Evolutionary conservation across 139 green algal genomes (phyloP).

Genomic region (Chlamydomonas asymmetrica): DNA sequence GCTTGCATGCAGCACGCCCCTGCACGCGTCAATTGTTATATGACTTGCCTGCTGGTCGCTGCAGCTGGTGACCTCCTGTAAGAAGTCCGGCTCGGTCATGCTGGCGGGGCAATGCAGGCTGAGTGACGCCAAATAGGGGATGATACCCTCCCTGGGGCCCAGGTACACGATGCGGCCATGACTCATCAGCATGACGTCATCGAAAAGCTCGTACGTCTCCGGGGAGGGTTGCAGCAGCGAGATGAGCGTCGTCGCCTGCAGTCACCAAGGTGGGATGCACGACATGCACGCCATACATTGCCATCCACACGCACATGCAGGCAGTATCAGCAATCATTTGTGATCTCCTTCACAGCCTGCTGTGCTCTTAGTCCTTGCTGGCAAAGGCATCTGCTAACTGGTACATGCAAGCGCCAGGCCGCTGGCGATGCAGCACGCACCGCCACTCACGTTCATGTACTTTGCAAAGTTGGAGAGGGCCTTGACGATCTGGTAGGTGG

Average conservation of each 20-base stretch:
- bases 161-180: conserved; percentile 60
- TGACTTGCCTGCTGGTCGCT: conserved; percentile 46
- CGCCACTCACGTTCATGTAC: conserved; percentile 12
- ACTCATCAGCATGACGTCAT: conserved; percentile 60
- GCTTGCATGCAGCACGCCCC: not conserved
- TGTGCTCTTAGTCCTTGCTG: too few species aligned
- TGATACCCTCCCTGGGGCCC: conserved; percentile 41
- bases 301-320: not conserved
- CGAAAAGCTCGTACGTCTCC: conserved; percentile 66
- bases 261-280: not conserved
- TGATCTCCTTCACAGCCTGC: too few species aligned
- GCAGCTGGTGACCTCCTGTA: conserved; percentile 71
- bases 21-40: too few species aligned
- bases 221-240: conserved; percentile 81
- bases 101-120: conserved; percentile 60
- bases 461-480: conserved; percentile 41
- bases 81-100: conserved; percentile 74
- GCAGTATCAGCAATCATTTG: not conserved
- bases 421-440: not conserved
- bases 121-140: conserved; percentile 38
- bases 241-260: conserved; percentile 55
- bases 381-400: not conserved
- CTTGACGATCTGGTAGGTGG: conserved; percentile 64
- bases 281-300: not conserved
- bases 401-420: not conserved